Evolutionary conservation across 1,284 basidiomycete species (phyloP), one percentile per base, ranked within the genome.

Genomic region (Trichosporon asahii): DNA sequence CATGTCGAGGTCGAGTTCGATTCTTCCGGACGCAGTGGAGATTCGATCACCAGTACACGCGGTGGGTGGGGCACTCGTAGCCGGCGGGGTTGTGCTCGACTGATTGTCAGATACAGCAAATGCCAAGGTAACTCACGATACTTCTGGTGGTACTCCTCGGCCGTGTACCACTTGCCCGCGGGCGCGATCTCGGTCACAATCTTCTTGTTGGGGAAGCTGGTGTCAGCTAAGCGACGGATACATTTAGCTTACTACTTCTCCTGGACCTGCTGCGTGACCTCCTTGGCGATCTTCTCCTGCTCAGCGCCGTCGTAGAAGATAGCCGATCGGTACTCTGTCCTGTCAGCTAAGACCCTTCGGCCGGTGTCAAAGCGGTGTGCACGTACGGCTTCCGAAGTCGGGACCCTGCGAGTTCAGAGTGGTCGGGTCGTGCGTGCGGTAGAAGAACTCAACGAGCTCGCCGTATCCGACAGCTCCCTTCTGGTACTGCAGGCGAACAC

Each of bases 401-500:
- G 82, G 87, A 18, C 94, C 94, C 80, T 95, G 94, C 18, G 86
- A 84, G 81, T 95, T 89, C 64, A 87, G 78, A 0, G 92, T 93
- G 27, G 94, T 97, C 1, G 96, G 94, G 78, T 98, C 95, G 80
- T 99, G 96, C 0, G 93, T 95, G 63, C 95, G 88, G 82, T 93
- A 95, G 84, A 95, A 95, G 85, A 94, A 95, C 84, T 96, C 94
- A 61, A 95, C 91, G 63, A 97, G 88, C 79, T 95, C 90, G 23
- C 85, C 91, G 75, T 95, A 97, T 27, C 86, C 86, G 18, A 96
- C 89, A 46, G 90, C 84, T 37, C 84, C 85, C 0, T 91, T 92
- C 81, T 95, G 93, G 77, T 94, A 99, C 77, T 91, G 89, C 73
- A 98, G 88, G 79, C 88, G 88, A 69, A 94, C 84, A 1, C 94